Percentiles rank a stretch among this genome's conserved stretches.
phyloP scores from a whole-genome alignment of 768 basidiomycete genomes.

The Rhizopogon rudus region DNA sequence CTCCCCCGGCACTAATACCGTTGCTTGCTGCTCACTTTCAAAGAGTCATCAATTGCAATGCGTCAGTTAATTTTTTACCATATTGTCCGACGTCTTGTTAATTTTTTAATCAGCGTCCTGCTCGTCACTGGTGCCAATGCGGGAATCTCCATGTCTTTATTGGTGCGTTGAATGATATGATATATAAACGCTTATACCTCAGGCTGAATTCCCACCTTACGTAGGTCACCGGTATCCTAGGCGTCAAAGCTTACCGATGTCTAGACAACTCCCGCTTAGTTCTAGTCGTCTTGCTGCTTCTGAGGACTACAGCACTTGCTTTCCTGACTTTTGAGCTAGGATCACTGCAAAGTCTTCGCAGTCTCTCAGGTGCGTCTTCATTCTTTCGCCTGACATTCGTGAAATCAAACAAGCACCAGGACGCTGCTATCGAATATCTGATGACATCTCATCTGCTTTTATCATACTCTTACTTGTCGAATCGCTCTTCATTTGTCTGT shows the following conservation, averaged over 20 bases:
- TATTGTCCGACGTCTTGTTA: not conserved
- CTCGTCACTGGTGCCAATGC: slow-evolving; percentile 31
- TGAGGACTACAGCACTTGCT: slow-evolving; percentile 38
- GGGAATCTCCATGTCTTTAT: slow-evolving; percentile 33
- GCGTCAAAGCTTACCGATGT: slow-evolving; percentile 64
- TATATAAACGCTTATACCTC: not conserved
- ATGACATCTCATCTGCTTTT: slow-evolving; percentile 33
- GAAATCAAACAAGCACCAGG: slow-evolving; percentile 26
- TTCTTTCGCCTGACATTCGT: not conserved
- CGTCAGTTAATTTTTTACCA: slow-evolving; percentile 31
- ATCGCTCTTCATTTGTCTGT: slow-evolving; percentile 53
- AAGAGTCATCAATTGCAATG: slow-evolving; percentile 35
- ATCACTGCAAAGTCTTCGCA: slow-evolving; percentile 32
- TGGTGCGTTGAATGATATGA: slow-evolving; percentile 23
- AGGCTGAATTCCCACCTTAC: not conserved
- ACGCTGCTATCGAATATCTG: slow-evolving; percentile 36
- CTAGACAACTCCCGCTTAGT: slow-evolving; percentile 56
- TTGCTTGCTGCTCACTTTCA: slow-evolving; percentile 44
- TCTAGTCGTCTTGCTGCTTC: slow-evolving; percentile 34
- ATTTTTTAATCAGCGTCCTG: slow-evolving; percentile 26
- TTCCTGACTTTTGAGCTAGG: slow-evolving; percentile 40
- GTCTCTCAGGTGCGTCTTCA: slow-evolving; percentile 40
- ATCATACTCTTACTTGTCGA: slow-evolving; percentile 48
- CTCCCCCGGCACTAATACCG: slow-evolving; percentile 38
- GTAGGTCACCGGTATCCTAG: slow-evolving; percentile 59